Evolutionary conservation across 2,329 filamentous ascomycete species (phyloP), one percentile per base, ranked within the genome.

Genomic region (Talaromyces piceae): DNA sequence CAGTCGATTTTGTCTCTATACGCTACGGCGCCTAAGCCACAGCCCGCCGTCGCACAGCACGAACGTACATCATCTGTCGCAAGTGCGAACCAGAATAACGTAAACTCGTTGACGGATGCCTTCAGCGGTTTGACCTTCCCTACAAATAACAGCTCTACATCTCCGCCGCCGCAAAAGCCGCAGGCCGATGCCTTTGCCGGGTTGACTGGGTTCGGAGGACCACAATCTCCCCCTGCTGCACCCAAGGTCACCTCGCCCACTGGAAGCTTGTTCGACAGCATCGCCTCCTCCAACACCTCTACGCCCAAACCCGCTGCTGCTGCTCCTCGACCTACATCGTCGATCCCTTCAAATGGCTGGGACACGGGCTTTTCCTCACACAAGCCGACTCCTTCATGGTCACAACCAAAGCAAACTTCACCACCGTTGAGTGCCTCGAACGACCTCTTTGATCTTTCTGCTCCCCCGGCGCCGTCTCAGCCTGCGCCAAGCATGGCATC

Each of bases 1-100:
- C 91, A 96, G 69, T 97, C 91, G 2, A 98, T 98, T 54, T 73
- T 98, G 45, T 98, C 93, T 6, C 79, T 98, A 13, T 98, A 98
- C 66, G 89, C 91, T 9, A 87, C 88, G 6, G 82, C 82, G 4
- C 87, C 90, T 1, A 87, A 89, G 63, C 83, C 88, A n/a, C 86
- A 87, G 59, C 76, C 81, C 50, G 66, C 71, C 20, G n/a, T n/a
- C n/a, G n/a, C n/a, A n/a, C 72, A 76, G 26, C 83, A 86, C 64
- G 74, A 75, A 30, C 77, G 79, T 11, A 77, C 78, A 33, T 76
- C 78, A 25, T 83, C 84, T 0, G 87, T 91, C 61, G 82, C 86
- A 16, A 80, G 81, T 47, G 3, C 84, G 20, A 68, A 72, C 13
- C 56, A 69, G 50, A 59, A 56, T 27, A 67, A 67, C 51, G 58